Base-by-base conservation (phyloP, 2,329 filamentous ascomycete species). In the Epichloe typhina region DNA sequence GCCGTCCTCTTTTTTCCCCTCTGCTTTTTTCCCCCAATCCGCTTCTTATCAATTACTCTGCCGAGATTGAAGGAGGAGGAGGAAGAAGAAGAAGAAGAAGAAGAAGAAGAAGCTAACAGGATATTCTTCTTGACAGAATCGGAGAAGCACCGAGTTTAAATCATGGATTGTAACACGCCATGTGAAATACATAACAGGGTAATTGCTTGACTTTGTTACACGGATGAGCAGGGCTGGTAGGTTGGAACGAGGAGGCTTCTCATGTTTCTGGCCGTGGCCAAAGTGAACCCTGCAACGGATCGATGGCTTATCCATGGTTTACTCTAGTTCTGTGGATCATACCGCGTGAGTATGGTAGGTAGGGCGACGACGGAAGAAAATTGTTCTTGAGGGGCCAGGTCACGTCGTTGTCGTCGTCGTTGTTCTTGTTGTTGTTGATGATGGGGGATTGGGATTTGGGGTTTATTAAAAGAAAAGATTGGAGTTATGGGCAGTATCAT, bases 71-170 rank as follows among this genome's bases (percentile, higher is more conserved):
- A 38, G 36, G 13, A 37, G 12, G 36, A 37, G 1, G 36, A 37
- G 13, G 12, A 21, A 4, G 7, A 15, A 7, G 6, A 37, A 37
- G 36, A 15, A 37, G 35, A 37, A n/a, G n/a, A n/a, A 13, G 11
- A 46, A 21, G 11, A 5, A 15, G 5, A 23, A 13, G 8, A 15
- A 26, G 7, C 45, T 46, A 35, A 46, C 45, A 9, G 11, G 5
- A 2, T 13, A 5, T 37, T 52, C 54, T 33, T 52, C 48, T 49
- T 45, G 26, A 56, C 55, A 72, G 69, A 72, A 66, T 71, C 69
- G 54, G 69, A 72, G 60, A 72, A 72, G 62, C 69, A 72, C 57
- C 68, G 69, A 48, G 64, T 70, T 55, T 72, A 65, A 43, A 26
- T 8, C 3, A 8, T 59, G 50, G 39, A 46, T 40, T 23, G 8